phyloP scores from a whole-genome alignment of 129 eudicot genomes.

The Calendula officinalis region DNA sequence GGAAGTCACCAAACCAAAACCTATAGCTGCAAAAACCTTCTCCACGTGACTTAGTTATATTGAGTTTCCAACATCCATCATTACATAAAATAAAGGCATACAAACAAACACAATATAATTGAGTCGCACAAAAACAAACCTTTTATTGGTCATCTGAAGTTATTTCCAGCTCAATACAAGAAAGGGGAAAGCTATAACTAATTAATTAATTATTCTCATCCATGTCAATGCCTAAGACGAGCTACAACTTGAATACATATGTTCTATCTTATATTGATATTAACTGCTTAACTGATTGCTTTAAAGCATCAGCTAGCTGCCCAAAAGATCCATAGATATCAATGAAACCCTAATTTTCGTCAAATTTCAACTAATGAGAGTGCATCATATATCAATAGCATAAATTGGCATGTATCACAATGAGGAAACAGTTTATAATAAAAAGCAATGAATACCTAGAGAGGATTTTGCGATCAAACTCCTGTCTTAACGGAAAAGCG shows the following conservation, averaged over 20 bases:
- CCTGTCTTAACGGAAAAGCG: conserved; percentile 87
- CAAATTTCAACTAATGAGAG: conserved; percentile 5
- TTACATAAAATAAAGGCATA: background rate
- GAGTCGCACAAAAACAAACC: too few species aligned
- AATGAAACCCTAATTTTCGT: conserved; percentile 26
- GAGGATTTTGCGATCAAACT: conserved; percentile 79
- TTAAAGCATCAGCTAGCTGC: background rate
- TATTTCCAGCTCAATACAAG: too few species aligned
- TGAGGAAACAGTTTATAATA: background rate
- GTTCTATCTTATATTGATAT: background rate
- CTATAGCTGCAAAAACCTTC: background rate
- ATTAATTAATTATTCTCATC: background rate
- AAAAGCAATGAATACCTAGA: conserved; percentile 46
- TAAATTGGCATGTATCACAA: background rate
- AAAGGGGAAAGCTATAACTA: too few species aligned
- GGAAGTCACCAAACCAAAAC: background rate
- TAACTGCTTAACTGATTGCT: background rate
- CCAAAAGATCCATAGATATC: background rate
- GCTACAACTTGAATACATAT: too few species aligned
- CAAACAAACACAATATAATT: background rate
- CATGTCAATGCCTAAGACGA: too few species aligned
- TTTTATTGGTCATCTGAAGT: too few species aligned
- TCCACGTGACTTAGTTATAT: background rate
- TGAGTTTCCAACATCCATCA: background rate
- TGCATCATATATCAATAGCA: background rate